Evolutionary conservation across 2,329 filamentous ascomycete genomes (phyloP), one percentile per base, ranked within the genome.

Genomic region (Colletotrichum gloeosporioides): DNA sequence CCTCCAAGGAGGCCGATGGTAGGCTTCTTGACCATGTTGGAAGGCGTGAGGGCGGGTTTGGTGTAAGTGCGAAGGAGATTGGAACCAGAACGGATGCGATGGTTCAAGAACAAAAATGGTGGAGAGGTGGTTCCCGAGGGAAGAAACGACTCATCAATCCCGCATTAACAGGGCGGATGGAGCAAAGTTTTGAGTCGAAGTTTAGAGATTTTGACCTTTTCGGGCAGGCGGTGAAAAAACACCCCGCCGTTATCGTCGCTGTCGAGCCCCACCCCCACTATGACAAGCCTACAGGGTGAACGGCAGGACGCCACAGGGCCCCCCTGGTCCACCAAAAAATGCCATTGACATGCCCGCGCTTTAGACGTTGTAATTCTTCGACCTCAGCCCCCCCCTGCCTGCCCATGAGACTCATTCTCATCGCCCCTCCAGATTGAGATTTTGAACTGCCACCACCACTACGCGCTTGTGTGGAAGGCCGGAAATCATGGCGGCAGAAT

Each of bases 1-100:
- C 90, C 90, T 77, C 90, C 90, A 2, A 91, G 84, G 69, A 91
- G 85, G 72, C 90, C 90, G 72, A 91, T 87, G 57, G 88, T 84
- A n/a, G 87, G 85, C 49, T 81, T 78, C 69, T 79, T 81, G 39
- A 78, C 77, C 82, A 83, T 83, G 69, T 53, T 80, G 64, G 65
- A 55, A 36, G 31, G 62, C 63, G 63, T 39, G 25, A 59, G 31
- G 25, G 25, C n/a, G 36, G 36, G 22, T 49, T 44, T 73, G 15
- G 39, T 63, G 57, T 53, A 55, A 64, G 31, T 73, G 39, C 63
- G 69, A 16, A 53, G 32, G 27, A 10, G 13, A 34, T 32, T 25
- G n/a, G 44, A 64, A 73, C 63, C 69, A 64, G 39, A 18, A 13
- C 25, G 34, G 32, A 22, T 62, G 53, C 31, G 69, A 44, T 67